Conservation (phyloP, 2,329 filamentous ascomycete genomes). For the Incumbomyces delicatus region DNA sequence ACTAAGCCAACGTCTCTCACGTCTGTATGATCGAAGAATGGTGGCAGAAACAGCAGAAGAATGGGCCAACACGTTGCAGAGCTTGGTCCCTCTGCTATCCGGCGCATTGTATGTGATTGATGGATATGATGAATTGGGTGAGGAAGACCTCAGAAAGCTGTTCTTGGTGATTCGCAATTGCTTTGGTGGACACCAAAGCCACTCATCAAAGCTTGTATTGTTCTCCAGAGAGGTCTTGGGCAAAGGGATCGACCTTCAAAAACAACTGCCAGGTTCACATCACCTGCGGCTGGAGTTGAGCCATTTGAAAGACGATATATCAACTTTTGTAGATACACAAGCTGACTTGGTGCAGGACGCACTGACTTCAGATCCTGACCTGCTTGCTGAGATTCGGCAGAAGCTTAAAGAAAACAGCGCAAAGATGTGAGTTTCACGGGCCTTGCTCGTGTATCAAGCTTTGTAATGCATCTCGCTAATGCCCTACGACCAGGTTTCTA, state of each 20-base stretch:
- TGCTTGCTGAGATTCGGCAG: neutral
- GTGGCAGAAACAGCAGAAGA: too few species aligned
- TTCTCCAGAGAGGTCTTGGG: neutral
- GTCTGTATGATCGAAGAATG: too few species aligned
- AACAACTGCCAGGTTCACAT: neutral
- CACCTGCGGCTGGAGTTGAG: neutral
- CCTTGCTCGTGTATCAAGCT: neutral
- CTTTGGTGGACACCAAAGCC: neutral
- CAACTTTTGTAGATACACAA: neutral
- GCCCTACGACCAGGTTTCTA: too few species aligned
- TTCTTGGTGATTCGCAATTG: neutral
- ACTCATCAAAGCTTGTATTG: neutral
- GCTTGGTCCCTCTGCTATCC: too few species aligned
- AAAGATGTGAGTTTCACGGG: neutral
- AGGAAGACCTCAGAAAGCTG: neutral
- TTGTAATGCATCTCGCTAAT: too few species aligned
- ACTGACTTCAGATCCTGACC: neutral
- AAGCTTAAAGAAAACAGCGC: neutral
- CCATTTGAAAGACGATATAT: neutral
- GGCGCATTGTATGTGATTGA: neutral
- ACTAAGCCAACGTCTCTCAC: too few species aligned
- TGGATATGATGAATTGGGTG: neutral
- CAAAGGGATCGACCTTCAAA: neutral
- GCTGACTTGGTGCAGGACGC: neutral
- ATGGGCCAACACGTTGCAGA: too few species aligned